Evolutionary conservation across 176 grass and related monocot genomes (phyloP), one percentile per base, ranked within the genome.

Genomic region (Themeda triandra): DNA sequence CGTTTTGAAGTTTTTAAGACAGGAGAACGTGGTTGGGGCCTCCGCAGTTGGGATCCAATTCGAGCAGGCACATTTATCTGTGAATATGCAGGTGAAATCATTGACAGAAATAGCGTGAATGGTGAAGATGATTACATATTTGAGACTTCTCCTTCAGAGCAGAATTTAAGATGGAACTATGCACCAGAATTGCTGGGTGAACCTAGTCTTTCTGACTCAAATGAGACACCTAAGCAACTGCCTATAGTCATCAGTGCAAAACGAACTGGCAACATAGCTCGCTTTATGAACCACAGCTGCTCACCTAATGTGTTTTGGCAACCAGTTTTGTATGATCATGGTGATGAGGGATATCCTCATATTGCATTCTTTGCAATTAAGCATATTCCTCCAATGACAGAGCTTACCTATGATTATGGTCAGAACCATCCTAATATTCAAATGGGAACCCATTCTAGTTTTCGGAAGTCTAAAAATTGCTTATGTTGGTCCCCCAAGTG

Each of bases 201-300:
- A 69, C 71, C 91, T 86, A 91, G 70, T 83, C 53, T 64, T 70
- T 81, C 80, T 79, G 85, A 93, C 73, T 68, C 25, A 58, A 91
- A 73, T 80, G 84, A 93, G 41, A 84, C 63, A 10, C 63, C 85
- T 37, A 91, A 82, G 78, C 71, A 84, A 64, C 83, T 97, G 10
- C 83, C 89, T 31, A 84, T 93, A 28, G 32, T 82, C 17, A 92
- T 97, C 25, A 90, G 91, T 88, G 87, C 91, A 75, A 97, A 93
- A 70, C 86, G 72, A 40, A 82, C 40, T 2, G 94, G 94, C 39
- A 97, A 93, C 59, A 48, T 97, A 31, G 77, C 94, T 63, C 89
- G 94, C 73, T 97, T 97, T 86, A 90, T 97, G 54, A 97, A 97
- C 45, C 94, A 97, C 71, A 97, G 94, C 81, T 97, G 91, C 79